These are phyloP conservation scores for Nakazawaea ernobii DNA, from an alignment of 805 yeast species.

Conservation along the genomic window DNA sequence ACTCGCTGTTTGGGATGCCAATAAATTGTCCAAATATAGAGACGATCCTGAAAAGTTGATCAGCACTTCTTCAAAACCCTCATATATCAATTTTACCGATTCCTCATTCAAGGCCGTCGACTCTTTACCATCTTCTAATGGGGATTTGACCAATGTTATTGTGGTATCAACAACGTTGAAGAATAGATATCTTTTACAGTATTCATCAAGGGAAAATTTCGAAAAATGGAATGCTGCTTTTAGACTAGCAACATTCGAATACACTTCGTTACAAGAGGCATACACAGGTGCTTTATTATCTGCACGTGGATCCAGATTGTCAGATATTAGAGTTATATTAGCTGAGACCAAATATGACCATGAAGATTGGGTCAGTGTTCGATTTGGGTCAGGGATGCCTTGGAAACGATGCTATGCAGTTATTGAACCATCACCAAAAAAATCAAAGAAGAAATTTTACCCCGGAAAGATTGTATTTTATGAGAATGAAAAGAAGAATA, in stretches of 20 bases:
- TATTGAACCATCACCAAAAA: slow-evolving; percentile 61
- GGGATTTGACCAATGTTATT: slow-evolving; percentile 69
- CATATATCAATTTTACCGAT: slow-evolving; percentile 87
- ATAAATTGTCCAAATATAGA: slow-evolving; percentile 43
- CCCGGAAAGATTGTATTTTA: slow-evolving; percentile 74
- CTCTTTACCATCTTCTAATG: slow-evolving; percentile 55
- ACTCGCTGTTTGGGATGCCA: slow-evolving; percentile 88
- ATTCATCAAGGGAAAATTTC: slow-evolving; percentile 57
- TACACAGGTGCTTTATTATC: slow-evolving; percentile 92
- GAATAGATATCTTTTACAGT: slow-evolving; percentile 81
- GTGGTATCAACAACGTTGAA: slow-evolving; percentile 91
- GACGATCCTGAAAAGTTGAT: slow-evolving; percentile 46
- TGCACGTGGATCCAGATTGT: slow-evolving; percentile 82
- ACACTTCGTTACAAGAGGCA: slow-evolving; percentile 83
- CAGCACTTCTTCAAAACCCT: slow-evolving; percentile 66
- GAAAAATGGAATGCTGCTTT: slow-evolving; percentile 80
- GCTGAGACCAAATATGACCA: slow-evolving; percentile 82
- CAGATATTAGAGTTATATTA: slow-evolving; percentile 80
- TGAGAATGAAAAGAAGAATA: slow-evolving; percentile 70
- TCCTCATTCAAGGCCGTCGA: slow-evolving; percentile 74
- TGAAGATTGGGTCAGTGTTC: slow-evolving; percentile 91
- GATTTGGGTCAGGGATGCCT: slow-evolving; percentile 97
- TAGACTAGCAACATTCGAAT: slow-evolving; percentile 75
- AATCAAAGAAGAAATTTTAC: slow-evolving; percentile 34
- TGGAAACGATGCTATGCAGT: slow-evolving; percentile 95